A percentile compares a stretch with the other conserved stretches of the same genome.
phyloP scores from a whole-genome alignment of 352 stramenopile species.

The Phytophthora pinifolia region DNA sequence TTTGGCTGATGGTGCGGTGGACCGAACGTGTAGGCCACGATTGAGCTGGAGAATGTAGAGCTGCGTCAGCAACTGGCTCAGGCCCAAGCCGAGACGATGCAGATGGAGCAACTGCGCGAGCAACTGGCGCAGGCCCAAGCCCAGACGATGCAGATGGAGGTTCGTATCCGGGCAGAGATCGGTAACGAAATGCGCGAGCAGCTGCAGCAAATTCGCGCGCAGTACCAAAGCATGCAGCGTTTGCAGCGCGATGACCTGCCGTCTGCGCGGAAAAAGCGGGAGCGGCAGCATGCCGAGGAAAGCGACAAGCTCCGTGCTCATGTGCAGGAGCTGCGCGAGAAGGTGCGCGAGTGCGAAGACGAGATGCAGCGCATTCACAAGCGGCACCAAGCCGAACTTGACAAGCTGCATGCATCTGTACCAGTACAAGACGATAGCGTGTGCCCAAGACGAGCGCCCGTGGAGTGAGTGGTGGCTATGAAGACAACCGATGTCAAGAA shows the following conservation, averaged over 20 bases:
- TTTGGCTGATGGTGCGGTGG: conserved; percentile 2
- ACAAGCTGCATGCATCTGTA: conserved; percentile 35
- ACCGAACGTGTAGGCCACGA: conserved; percentile 23
- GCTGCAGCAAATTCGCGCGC: conserved; percentile 59
- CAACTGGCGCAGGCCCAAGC: conserved; percentile 50
- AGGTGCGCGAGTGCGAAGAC: conserved; percentile 78
- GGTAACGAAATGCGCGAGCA: conserved; percentile 72
- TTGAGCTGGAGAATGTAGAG: conserved; percentile 69
- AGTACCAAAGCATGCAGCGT: conserved; percentile 49
- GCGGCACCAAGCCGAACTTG: conserved; percentile 47
- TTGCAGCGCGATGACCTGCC: conserved; percentile 34
- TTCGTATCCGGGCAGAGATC: conserved; percentile 62
- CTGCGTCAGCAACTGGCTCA: conserved; percentile 51
- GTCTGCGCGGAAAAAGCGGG: conserved; percentile 39
- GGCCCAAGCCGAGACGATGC: conserved; percentile 52
- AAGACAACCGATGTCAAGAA: conserved; percentile 1
- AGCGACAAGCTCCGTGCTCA: conserved; percentile 55
- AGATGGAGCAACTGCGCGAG: conserved; percentile 58
- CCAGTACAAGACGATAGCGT: conserved; percentile 25
- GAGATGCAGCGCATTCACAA: conserved; percentile 78
- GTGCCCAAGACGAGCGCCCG: conserved; percentile 5
- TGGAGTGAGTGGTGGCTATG: conserved; percentile 10
- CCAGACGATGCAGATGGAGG: conserved; percentile 62
- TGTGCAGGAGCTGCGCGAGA: conserved; percentile 63
- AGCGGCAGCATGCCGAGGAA: conserved; percentile 47